Evolutionary conservation across 768 basidiomycete genomes (phyloP).

Genomic region (Artomyces pyxidatus): DNA sequence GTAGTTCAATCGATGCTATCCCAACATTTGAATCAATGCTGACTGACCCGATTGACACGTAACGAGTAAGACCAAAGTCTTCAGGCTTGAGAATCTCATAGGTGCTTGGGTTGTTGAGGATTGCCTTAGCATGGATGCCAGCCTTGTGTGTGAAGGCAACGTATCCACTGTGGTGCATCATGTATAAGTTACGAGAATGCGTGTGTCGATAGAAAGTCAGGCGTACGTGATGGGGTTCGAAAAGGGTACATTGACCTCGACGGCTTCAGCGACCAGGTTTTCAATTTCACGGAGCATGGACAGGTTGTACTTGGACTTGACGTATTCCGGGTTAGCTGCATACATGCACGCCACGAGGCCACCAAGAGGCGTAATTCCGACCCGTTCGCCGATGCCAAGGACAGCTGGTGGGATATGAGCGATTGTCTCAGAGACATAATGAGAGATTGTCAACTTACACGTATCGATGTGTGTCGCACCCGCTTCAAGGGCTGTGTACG

Average conservation of each 20-base stretch:
- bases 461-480: slow-evolving; percentile 99
- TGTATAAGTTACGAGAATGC: neutral
- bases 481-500: slow-evolving; percentile 95
- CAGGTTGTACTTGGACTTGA: slow-evolving; percentile 99
- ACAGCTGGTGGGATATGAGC: slow-evolving; percentile 45
- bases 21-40: neutral
- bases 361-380: slow-evolving; percentile 97
- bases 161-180: slow-evolving; percentile 63
- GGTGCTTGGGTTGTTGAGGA: slow-evolving; percentile 97
- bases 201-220: neutral
- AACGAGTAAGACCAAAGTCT: slow-evolving; percentile 96
- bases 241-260: slow-evolving; percentile 96
- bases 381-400: slow-evolving; percentile 97
- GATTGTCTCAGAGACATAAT: slow-evolving; percentile 1
- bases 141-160: slow-evolving; percentile 99
- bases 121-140: slow-evolving; percentile 99
- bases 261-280: slow-evolving; percentile 97
- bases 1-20: neutral
- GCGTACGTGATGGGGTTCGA: slow-evolving; percentile 88
- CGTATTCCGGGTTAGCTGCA: slow-evolving; percentile 95
- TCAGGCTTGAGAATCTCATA: slow-evolving; percentile 99
- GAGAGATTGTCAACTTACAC: slow-evolving; percentile 40
- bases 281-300: slow-evolving; percentile 97
- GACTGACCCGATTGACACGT: slow-evolving; percentile 88
- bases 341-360: slow-evolving; percentile 96